Base-by-base conservation (phyloP, 495 filamentous ascomycete species). In the Penicillium odoratum region DNA sequence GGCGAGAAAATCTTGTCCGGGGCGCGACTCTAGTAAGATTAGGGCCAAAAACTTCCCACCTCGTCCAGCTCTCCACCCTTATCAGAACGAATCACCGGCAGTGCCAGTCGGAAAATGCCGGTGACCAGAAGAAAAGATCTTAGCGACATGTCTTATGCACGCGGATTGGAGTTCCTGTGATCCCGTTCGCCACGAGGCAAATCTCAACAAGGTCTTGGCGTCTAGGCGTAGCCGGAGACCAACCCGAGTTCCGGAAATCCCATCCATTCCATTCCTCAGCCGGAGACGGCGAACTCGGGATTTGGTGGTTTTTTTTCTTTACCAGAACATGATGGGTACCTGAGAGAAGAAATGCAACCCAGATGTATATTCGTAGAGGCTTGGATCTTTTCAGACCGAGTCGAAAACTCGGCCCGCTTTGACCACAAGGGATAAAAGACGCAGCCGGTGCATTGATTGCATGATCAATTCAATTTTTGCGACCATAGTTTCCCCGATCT, bases 41-140 rank as follows among this genome's bases (percentile, higher is more conserved):
- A 53, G 8, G 28, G 42, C 44, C 48, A 40, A 40, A 40, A 40
- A 40, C 34, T 52, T 48, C 43, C 29, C 42, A 21, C 42, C 4
- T 4, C 0, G 7, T n/a, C 25, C 43, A 21, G 26, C 26, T 36
- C 51, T 56, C 63, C 64, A 60, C 64, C 54, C 40, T 45, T 42
- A 38, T 33, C 36, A 13, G 9, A 5, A 15, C 63, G 47, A 66
- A 66, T 66, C 60, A 65, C 36, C 7, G 15, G 16, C 18, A 36
- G 0, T 26, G 13, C 10, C 26, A 18, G 51, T 58, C 64, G 60
- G 64, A 40, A 52, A 61, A 56, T 48, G 46, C 46, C 46, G 46
- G 46, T 48, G 46, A 31, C 28, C 46, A 48, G 6, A 18, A 48
- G 31, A 26, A n/a, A 18, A 48, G 18, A 26, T 26, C 28, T 28